Evolutionary conservation across 306 rosid species (phyloP).

Genomic region (Begonia masoniana): DNA sequence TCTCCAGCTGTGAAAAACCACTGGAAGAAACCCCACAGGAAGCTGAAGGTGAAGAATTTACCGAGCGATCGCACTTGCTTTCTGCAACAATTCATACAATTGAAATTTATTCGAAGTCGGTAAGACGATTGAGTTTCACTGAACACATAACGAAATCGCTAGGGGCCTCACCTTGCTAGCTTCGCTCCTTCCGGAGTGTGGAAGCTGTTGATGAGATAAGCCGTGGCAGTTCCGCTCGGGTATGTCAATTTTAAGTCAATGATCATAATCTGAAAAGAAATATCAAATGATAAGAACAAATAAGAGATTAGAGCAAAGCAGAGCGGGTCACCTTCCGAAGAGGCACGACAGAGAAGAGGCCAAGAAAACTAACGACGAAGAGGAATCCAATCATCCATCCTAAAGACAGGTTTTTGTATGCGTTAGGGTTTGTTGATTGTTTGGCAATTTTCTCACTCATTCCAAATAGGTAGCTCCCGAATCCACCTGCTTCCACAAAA

Average conservation of each 20-base stretch:
- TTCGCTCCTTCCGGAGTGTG: slow-evolving; percentile 41
- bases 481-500: slow-evolving; percentile 19
- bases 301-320: neutral
- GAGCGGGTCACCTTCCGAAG: slow-evolving; percentile 23
- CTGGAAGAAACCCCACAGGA: slow-evolving; percentile 42
- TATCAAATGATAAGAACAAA: neutral
- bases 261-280: slow-evolving; percentile 29
- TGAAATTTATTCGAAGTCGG: neutral
- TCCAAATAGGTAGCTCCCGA: slow-evolving; percentile 39
- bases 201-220: slow-evolving; percentile 35
- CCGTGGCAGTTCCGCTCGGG: slow-evolving; percentile 45
- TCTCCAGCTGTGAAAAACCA: slow-evolving; percentile 29
- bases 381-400: slow-evolving; percentile 32
- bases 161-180: slow-evolving; percentile 23
- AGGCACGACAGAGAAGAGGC: slow-evolving; percentile 43
- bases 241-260: slow-evolving; percentile 42
- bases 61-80: slow-evolving; percentile 31
- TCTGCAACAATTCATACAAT: slow-evolving; percentile 9
- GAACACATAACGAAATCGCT: too few species aligned
- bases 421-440: slow-evolving; percentile 16
- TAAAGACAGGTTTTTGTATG: slow-evolving; percentile 21
- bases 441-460: slow-evolving; percentile 25
- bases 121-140: neutral
- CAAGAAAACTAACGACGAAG: slow-evolving; percentile 37
- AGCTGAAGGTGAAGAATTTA: slow-evolving; percentile 32